Evolutionary conservation across 441 rosid genomes (phyloP).

Genomic region (Gossypium gossypioides): DNA sequence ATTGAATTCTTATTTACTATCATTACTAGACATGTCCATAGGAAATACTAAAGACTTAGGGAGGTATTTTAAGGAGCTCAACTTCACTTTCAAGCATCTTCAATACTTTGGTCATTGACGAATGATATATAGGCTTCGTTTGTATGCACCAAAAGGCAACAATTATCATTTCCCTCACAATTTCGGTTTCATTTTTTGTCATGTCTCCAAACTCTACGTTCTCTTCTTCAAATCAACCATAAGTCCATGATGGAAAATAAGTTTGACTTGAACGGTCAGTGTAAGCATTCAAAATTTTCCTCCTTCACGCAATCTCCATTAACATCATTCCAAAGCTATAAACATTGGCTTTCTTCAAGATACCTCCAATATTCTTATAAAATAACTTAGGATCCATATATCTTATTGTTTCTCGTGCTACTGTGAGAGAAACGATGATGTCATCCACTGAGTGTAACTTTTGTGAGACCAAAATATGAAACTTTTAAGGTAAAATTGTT

Average conservation of each 20-base stretch:
- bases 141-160: slow-evolving; percentile 16
- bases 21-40: not conserved
- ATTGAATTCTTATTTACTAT: not conserved
- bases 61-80: not conserved
- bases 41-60: not conserved
- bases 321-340: slow-evolving; percentile 19
- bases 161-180: not conserved
- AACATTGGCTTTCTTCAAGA: slow-evolving; percentile 15
- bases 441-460: not conserved
- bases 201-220: not conserved
- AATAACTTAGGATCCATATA: slow-evolving; percentile 10
- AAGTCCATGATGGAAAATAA: not conserved
- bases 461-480: slow-evolving; percentile 14
- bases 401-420: not conserved
- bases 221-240: not conserved
- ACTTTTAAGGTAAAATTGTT: slow-evolving; percentile 6
- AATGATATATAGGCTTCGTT: not conserved
- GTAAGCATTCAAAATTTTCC: not conserved
- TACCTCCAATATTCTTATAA: slow-evolving; percentile 2
- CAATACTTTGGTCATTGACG: slow-evolving; percentile 12
- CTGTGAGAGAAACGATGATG: not conserved
- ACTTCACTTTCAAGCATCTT: slow-evolving; percentile 13
- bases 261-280: not conserved
- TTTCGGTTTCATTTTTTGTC: not conserved
- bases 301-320: not conserved